Base-by-base conservation (phyloP, 208 protist species). In the Trypanosoma avium region DNA sequence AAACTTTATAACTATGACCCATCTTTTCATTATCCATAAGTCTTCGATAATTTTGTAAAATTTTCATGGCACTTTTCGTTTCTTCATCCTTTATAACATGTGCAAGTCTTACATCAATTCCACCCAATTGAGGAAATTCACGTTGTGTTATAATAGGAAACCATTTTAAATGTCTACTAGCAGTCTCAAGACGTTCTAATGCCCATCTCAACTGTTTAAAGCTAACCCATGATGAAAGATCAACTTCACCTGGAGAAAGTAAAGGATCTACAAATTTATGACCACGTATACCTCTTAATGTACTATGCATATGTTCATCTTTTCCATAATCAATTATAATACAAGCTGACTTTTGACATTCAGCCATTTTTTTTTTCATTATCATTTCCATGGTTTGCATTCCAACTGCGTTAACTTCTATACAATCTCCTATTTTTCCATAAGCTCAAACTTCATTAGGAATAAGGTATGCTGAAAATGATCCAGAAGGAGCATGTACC, bases 311-410 rank as follows among this genome's bases (percentile, higher is more conserved):
- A 73, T 92, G 73, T 46, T 95, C 84, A 73, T 97, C 90, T 66
- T 93, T 92, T 50, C 93, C 93, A 65, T 97, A 97, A 80, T 97
- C 93, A 40, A 97, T 93, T 21, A 97, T 81, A 29, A 97, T 50
- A 54, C 78, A 91, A 12, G 90, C 86, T 5, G 88, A 78, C 65
- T 87, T 92, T 62, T 85, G 77, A 65, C 77, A 84, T 47, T 93
- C 81, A 4, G n/a, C n/a, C n/a, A 93, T 59, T 80, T 94, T 92
- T 71, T 89, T 87, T 61, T 79, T 88, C 85, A 96, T 91, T 54
- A 96, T 60, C 9, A 65, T 66, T 72, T 96, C 90, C 84, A 96
- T 92, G 40, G 77, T 80, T 73, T 91, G 81, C 87, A 94, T 94
- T 6, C 87, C 90, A 7, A 85, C 79, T 55, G 84, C 81, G 64